These are phyloP conservation scores for Clathrus columnatus DNA, from an alignment of 768 basidiomycete genomes.

Conservation along the genomic window DNA sequence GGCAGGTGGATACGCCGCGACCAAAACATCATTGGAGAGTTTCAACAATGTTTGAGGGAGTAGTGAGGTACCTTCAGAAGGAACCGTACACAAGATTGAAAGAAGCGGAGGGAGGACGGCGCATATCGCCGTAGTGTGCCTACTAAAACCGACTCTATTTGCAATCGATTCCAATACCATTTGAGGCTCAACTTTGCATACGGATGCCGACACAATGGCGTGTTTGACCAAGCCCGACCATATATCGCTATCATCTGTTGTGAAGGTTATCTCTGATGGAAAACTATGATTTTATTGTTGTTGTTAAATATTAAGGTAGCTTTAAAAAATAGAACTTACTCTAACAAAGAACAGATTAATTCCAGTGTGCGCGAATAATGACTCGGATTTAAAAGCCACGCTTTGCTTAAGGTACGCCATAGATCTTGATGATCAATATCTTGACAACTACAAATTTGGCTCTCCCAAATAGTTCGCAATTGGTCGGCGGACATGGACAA, in stretches of 20 bases:
- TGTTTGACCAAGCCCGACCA: slow-evolving; percentile 55
- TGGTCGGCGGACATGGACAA: slow-evolving; percentile 24
- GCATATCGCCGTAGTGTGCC: slow-evolving; percentile 28
- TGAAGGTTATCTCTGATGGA: slow-evolving; percentile 42
- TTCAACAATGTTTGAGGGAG: slow-evolving; percentile 48
- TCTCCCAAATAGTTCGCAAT: not conserved
- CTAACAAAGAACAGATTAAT: slow-evolving; percentile 55
- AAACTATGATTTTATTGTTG: slow-evolving; percentile 21
- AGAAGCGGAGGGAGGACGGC: slow-evolving; percentile 23
- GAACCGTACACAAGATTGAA: slow-evolving; percentile 44
- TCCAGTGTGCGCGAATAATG: slow-evolving; percentile 48
- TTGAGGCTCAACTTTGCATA: slow-evolving; percentile 46
- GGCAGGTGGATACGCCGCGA: slow-evolving; percentile 54
- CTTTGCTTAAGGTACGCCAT: slow-evolving; percentile 49
- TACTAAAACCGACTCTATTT: slow-evolving; percentile 29
- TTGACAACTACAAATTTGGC: not conserved
- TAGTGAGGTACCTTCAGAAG: slow-evolving; percentile 26
- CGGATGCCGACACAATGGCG: slow-evolving; percentile 47
- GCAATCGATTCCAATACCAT: slow-evolving; percentile 52
- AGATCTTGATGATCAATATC: not conserved
- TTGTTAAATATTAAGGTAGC: not conserved
- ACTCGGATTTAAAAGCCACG: slow-evolving; percentile 41
- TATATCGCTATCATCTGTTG: slow-evolving; percentile 40
- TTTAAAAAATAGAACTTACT: slow-evolving; percentile 30
- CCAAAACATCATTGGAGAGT: slow-evolving; percentile 51